Percentiles rank a stretch among this genome's conserved stretches.
phyloP scores from a whole-genome alignment of 1,284 basidiomycete species.

The Puccinia hordei region DNA sequence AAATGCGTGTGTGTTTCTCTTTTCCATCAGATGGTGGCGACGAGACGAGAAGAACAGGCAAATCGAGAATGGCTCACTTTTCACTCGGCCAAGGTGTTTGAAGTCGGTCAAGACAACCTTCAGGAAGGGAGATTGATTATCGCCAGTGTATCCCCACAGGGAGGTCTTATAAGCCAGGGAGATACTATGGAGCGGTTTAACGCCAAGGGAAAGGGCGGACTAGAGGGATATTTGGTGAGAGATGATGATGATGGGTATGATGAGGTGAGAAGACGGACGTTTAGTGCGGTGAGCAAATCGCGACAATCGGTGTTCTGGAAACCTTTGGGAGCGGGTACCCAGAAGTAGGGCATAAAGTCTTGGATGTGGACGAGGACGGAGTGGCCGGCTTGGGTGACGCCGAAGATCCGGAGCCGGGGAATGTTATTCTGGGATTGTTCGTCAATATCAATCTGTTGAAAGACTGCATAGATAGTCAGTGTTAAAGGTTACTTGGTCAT shows the following conservation, averaged over 20 bases:
- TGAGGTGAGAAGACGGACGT: conserved; percentile 64
- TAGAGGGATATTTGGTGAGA: no score
- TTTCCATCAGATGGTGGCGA: conserved; percentile 52
- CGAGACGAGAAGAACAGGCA: conserved; percentile 1
- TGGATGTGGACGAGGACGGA: conserved; percentile 80
- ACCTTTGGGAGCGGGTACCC: conserved; percentile 78
- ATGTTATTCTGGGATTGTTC: conserved; percentile 67
- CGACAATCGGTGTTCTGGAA: conserved; percentile 71
- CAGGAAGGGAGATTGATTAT: conserved; percentile 75
- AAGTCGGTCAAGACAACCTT: conserved; percentile 76
- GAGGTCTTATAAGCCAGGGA: conserved; percentile 69
- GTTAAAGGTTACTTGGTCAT: no score
- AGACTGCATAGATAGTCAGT: no score
- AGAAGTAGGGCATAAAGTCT: conserved; percentile 87
- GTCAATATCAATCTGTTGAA: conserved; percentile 92
- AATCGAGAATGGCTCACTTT: conserved; percentile 77
- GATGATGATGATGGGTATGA: neutral
- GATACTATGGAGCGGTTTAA: conserved; percentile 56
- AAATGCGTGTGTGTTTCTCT: neutral
- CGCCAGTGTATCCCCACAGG: conserved; percentile 83
- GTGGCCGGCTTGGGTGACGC: conserved; percentile 82
- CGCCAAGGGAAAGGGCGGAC: conserved; percentile 53
- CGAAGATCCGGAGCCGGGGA: conserved; percentile 74
- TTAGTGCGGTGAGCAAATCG: conserved; percentile 71
- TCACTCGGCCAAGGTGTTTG: conserved; percentile 75